These are phyloP conservation scores for Sarocladium kiliense DNA, from an alignment of 2,329 filamentous ascomycete species.

Conservation along the genomic window DNA sequence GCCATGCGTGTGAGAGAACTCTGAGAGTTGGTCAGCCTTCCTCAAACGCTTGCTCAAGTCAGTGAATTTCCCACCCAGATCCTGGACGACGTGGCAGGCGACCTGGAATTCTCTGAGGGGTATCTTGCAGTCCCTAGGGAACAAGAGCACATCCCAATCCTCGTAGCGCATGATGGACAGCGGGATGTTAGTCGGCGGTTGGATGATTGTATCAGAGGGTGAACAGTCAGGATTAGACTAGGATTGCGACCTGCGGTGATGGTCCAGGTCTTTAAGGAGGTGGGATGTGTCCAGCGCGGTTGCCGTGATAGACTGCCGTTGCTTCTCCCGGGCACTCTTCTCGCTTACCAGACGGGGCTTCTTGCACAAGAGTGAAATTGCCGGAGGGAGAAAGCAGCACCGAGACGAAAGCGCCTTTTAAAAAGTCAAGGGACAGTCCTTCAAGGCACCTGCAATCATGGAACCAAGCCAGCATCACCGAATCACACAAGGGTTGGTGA, in stretches of 20 bases:
- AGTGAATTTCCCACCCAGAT: constrained; percentile 30
- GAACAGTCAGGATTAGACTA: too few species aligned
- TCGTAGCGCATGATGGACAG: constrained; percentile 73
- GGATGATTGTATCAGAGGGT: too few species aligned
- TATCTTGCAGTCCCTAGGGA: constrained; percentile 59
- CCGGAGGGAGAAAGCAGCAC: not conserved
- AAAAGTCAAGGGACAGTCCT: too few species aligned
- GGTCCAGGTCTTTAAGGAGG: too few species aligned
- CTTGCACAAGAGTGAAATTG: not conserved
- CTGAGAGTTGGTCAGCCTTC: constrained; percentile 24
- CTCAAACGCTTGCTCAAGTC: too few species aligned
- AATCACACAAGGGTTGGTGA: too few species aligned
- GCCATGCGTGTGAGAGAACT: constrained; percentile 46
- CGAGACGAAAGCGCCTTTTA: not conserved
- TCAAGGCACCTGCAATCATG: too few species aligned
- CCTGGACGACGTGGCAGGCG: constrained; percentile 63
- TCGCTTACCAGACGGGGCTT: not conserved
- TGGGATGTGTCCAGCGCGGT: not conserved
- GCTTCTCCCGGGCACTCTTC: not conserved
- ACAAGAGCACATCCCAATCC: constrained; percentile 81
- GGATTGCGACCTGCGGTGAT: too few species aligned
- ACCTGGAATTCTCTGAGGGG: constrained; percentile 82
- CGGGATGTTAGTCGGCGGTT: not conserved
- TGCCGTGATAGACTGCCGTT: not conserved
- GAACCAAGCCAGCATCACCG: too few species aligned